Base-by-base conservation (phyloP, 1,284 basidiomycete genomes). In the Nidula niveotomentosa region DNA sequence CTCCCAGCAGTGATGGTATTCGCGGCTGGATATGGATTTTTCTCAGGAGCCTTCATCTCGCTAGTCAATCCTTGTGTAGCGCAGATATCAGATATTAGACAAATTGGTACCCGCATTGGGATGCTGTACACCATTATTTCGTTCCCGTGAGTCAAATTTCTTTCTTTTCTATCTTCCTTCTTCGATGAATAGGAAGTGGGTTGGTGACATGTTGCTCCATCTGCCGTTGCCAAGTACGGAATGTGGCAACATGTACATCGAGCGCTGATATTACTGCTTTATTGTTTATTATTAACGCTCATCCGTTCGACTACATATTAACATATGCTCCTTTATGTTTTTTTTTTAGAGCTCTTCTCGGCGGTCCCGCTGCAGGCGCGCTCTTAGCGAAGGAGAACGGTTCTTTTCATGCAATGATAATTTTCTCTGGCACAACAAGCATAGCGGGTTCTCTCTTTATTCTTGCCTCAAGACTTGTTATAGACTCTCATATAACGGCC, bases 21-120 rank as follows among this genome's bases (percentile, higher is more conserved):
- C 57, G 77, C 85, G 3, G 72, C 72, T 0, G 44, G 80, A 0
- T 90, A 84, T 61, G 87, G 87, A 0, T 73, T 87, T 60, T 67
- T 74, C 34, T 77, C 76, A 8, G 85, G 85, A 1, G 79, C 81
- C 2, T 83, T 85, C 62, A 80, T 86, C 34, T 80, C 81, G n/a
- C 72, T 87, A 33, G 65, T 87, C 35, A 83, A 79, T 2, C 83
- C 85, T 0, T 86, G 85, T 58, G 77, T 87, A 7, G 83, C 80
- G n/a, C 78, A 81, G 57, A 86, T 86, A 57, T 81, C 81, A 34
- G 76, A 83, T 34, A 69, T 78, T n/a, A 60, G 69, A 8, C 76
- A 80, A 62, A 79, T 86, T 52, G 86, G 86, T 3, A 75, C 76
- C 15, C 74, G 84, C 44, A 80, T 88, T 41, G 86, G 86, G 15